phyloP scores from a whole-genome alignment of 495 filamentous ascomycete species.

The Corynascus novoguineensis region DNA sequence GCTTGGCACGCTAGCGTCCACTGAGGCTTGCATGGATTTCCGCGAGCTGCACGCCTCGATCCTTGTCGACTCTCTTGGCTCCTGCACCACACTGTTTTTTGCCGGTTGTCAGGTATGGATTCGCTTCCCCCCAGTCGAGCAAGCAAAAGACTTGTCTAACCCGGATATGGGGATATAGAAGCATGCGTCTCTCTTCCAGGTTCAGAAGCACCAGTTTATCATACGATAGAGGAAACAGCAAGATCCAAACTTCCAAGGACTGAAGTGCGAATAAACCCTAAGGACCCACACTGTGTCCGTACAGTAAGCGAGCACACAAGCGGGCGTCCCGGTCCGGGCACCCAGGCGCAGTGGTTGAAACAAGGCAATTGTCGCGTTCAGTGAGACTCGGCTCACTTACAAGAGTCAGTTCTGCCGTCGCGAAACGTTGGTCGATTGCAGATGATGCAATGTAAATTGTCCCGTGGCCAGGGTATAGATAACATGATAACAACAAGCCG shows the following conservation, averaged over 20 bases:
- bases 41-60: background rate
- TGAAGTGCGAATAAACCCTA: background rate
- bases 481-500: no score
- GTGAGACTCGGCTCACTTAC: no score
- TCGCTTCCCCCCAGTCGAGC: background rate
- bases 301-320: constrained; percentile 1
- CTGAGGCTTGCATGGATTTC: background rate
- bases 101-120: background rate
- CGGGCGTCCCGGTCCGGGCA: background rate
- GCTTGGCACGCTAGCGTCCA: background rate
- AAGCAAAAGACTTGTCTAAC: background rate
- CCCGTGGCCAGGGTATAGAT: no score
- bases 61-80: background rate
- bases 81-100: background rate
- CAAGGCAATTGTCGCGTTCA: no score
- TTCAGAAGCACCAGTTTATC: background rate
- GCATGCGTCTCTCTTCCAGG: no score
- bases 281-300: constrained; percentile 7
- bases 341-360: background rate
- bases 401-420: no score
- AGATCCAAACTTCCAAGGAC: background rate
- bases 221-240: background rate
- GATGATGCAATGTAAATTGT: no score
- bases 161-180: no score
- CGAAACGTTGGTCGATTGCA: no score